These are phyloP conservation scores for Colletotrichum camelliae DNA, from an alignment of 2,329 filamentous ascomycete species.

Conservation along the genomic window DNA sequence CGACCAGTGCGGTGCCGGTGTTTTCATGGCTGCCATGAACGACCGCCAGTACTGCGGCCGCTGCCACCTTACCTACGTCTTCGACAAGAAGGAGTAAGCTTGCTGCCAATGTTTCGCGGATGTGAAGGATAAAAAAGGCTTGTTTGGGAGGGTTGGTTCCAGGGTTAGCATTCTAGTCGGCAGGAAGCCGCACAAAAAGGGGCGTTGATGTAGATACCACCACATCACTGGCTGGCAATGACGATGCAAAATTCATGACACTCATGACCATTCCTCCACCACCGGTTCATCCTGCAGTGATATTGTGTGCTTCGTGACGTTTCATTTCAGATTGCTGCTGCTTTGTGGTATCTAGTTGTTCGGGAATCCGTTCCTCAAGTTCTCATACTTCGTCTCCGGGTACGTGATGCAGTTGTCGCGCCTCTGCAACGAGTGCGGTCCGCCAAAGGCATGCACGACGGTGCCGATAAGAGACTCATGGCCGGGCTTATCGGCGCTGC, in stretches of 20 bases:
- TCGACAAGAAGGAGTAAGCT: conserved; percentile 65
- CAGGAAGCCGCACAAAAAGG: conserved; percentile 35
- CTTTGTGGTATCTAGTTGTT: neutral
- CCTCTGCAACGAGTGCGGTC: conserved; percentile 52
- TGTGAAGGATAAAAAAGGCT: conserved; percentile 11
- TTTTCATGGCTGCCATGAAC: conserved; percentile 99
- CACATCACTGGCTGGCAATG: conserved; percentile 29
- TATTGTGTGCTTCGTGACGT: neutral
- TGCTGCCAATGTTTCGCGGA: conserved; percentile 11
- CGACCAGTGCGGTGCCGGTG: conserved; percentile 91
- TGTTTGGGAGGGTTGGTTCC: conserved; percentile 18
- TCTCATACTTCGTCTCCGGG: conserved; percentile 73
- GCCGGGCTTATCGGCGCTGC: conserved; percentile 74
- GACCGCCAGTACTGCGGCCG: conserved; percentile 96
- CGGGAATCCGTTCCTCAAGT: conserved; percentile 64
- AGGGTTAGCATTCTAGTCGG: conserved; percentile 25
- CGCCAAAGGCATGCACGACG: conserved; percentile 65
- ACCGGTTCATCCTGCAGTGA: neutral
- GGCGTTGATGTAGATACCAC: conserved; percentile 51
- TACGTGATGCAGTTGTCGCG: conserved; percentile 66
- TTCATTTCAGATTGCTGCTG: neutral
- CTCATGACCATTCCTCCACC: conserved; percentile 12
- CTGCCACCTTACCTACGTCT: conserved; percentile 77
- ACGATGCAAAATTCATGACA: conserved; percentile 23
- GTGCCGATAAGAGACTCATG: conserved; percentile 71